Evolutionary conservation across 176 grass and related monocot genomes (phyloP), one percentile per base, ranked within the genome.

Genomic region (Thalia dealbata): DNA sequence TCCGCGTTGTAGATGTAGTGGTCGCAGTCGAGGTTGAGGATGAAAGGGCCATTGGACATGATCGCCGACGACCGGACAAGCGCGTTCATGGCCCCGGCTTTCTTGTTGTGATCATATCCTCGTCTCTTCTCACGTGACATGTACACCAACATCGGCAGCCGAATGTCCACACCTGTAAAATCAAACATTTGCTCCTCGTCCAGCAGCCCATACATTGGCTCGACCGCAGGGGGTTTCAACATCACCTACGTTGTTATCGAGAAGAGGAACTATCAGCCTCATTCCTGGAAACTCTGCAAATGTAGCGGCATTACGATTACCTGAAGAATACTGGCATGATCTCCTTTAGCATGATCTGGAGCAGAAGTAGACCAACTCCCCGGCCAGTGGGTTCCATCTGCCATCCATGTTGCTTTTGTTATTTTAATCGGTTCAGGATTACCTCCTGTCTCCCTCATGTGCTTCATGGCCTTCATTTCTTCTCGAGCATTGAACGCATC

Each of bases 41-140:
- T 99, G 85, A 99, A 99, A 42, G 95, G 83, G 0, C 81, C 87
- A 50, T 99, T 99, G n/a, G 87, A 91, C 80, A 99, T 88, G 3
- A 99, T 61, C 21, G 95, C 95, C 14, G 95, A 99, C 66, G 87
- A 73, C 0, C 95, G 90, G n/a, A 97, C 95, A 0, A 92, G 81
- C 0, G 93, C 93, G 69, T 96, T 96, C 93, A 96, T 96, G 56
- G 93, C 89, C 14, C 93, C 93, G 0, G 93, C 93, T 75, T 96
- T 96, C 84, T 96, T 96, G 80, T 96, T 96, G 84, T 96, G 93
- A 81, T 96, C 93, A 79, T 96, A 96, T 0, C 93, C 93, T 1
- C 80, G 84, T 0, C 89, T 67, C 80, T 96, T 96, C 82, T 96
- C 93, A 5, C 93, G 69, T 0, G 93, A 96, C 73, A 96, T 79